Base-by-base conservation (phyloP, 2,329 filamentous ascomycete species). In the Pseudogymnoascus sp. region DNA sequence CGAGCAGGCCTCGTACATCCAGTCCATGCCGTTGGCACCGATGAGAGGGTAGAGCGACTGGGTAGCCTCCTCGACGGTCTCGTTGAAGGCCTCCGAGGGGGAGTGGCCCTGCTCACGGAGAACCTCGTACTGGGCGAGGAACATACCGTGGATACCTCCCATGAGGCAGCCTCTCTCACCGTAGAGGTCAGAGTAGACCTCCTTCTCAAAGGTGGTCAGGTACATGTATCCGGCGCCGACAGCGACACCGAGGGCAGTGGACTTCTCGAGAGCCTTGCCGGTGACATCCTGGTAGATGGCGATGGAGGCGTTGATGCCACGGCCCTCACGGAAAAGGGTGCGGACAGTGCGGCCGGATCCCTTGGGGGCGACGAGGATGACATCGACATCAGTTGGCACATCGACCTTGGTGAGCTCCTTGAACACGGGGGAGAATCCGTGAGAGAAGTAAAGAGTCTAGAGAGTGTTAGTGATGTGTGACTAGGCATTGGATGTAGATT, bases 121-220 rank as follows among this genome's bases (percentile, higher is more conserved):
- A 71, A 99, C 95, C 86, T 99, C 95, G 86, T 99, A 99, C 84
- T 99, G 95, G 67, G 95, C 95, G 72, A 99, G 91, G 90, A 99
- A 99, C 95, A 99, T 99, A 78, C 95, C 95, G 86, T 99, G 95
- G 81, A 99, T 99, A 80, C 95, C 95, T 73, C 95, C 95, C 95
- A 99, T 99, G 75, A 99, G 84, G 88, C 95, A 99, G 77, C 95
- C 95, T 82, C 95, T 93, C 89, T 99, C 95, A 80, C 95, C 95
- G 85, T 99, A 99, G 71, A 99, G 88, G 81, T 97, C 95, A 68
- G 92, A 97, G 90, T 96, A 96, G 77, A 99, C 95, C 84, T 99
- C 95, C 89, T 99, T 99, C 87, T 99, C 89, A 76, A 99, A 99
- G 77, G 95, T 99, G 76, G 95, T 99, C 89, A 97, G 90, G 87